Conservation (phyloP, 2,329 filamentous ascomycete genomes). For the Stagonosporopsis chrysanthemi region DNA sequence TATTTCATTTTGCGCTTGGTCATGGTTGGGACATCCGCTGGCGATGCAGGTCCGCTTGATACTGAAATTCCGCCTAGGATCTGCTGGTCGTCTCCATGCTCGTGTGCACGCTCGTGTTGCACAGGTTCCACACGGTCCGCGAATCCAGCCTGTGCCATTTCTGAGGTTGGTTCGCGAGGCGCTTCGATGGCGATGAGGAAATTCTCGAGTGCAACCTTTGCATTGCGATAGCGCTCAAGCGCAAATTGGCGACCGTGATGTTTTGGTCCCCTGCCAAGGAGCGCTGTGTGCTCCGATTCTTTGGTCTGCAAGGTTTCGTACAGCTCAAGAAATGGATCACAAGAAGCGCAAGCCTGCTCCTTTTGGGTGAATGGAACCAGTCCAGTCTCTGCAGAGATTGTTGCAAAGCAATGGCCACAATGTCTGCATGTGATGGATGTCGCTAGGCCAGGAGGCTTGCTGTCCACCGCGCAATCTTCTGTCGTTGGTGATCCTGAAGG, state of each 20-base stretch:
- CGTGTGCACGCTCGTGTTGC: not conserved
- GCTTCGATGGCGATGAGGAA: slow-evolving; percentile 35
- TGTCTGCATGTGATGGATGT: slow-evolving; percentile 9
- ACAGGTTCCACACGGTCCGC: not conserved
- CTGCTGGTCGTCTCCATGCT: not conserved
- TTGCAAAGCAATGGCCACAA: slow-evolving; percentile 6
- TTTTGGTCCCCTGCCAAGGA: slow-evolving; percentile 12
- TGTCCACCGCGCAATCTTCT: not conserved
- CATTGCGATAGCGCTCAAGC: slow-evolving; percentile 1
- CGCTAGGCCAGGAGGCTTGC: not conserved
- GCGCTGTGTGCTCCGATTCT: slow-evolving; percentile 7
- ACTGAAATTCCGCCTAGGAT: not conserved
- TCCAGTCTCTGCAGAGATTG: not conserved
- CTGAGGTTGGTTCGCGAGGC: not conserved
- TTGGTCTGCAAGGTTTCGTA: not conserved
- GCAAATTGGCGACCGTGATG: slow-evolving; percentile 10
- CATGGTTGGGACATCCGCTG: not conserved
- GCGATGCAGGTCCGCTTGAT: not conserved
- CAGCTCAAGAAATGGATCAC: slow-evolving; percentile 10
- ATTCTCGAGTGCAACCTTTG: slow-evolving; percentile 31
- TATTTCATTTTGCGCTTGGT: not conserved
- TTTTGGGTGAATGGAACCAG: not conserved
- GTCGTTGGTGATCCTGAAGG: not conserved
- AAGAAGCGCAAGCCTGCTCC: not conserved
- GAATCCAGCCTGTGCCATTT: not conserved